Evolutionary conservation across 2,329 filamentous ascomycete genomes (phyloP).

Genomic region (Xylariaceae sp.): DNA sequence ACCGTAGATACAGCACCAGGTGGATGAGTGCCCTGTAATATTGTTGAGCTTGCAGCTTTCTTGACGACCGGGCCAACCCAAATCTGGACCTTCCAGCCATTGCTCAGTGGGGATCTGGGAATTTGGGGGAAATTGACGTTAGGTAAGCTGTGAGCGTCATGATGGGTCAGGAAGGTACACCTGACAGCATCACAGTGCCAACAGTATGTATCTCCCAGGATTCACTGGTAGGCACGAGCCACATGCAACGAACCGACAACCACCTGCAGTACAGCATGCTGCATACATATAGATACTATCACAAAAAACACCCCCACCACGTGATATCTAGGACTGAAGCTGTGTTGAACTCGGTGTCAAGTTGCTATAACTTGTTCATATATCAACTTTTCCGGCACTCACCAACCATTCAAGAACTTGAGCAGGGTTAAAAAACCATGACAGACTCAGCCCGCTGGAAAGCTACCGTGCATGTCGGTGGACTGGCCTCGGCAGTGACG

Average conservation of each 20-base stretch:
- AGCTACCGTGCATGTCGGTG: conserved; percentile 87
- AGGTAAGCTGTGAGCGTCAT: no score
- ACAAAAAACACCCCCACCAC: background rate
- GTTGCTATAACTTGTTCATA: background rate
- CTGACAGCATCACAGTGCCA: no score
- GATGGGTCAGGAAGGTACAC: no score
- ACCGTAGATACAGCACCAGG: background rate
- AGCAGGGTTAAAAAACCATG: conserved; percentile 46
- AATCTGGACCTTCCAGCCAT: conserved; percentile 1
- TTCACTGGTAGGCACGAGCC: no score
- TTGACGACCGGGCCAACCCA: background rate
- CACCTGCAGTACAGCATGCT: background rate
- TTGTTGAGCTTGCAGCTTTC: conserved; percentile 6
- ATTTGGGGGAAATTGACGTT: background rate
- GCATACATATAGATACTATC: background rate
- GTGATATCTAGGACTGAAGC: background rate
- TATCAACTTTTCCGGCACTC: no score
- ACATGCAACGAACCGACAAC: background rate
- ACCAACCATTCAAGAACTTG: background rate
- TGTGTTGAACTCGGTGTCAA: no score
- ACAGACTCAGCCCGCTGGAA: conserved; percentile 80
- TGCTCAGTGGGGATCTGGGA: conserved; percentile 3
- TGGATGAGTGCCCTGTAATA: conserved; percentile 13
- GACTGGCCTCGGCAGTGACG: conserved; percentile 74
- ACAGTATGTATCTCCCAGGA: no score